Percentiles rank a stretch among this genome's conserved stretches.
Evolutionary conservation across 208 protist species (phyloP).

Genomic region (Crithidia acanthocephali): DNA sequence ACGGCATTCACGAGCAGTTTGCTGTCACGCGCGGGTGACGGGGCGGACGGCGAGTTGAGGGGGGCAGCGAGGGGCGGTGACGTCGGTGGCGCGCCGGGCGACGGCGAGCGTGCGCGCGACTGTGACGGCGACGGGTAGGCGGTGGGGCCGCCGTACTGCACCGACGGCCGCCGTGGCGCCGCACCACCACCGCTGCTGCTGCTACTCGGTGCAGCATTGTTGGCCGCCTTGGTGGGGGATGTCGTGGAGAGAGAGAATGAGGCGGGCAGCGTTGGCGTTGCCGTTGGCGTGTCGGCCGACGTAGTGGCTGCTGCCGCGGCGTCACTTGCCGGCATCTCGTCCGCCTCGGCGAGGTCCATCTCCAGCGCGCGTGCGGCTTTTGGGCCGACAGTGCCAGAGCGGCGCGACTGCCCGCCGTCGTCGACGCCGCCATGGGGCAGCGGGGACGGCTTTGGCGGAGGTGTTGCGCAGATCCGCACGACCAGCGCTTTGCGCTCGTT

Average conservation of each 20-base stretch:
- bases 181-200: constrained; percentile 8
- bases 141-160: constrained; percentile 34
- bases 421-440: background rate
- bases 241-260: constrained; percentile 9
- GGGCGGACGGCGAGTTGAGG: constrained; percentile 3
- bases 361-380: constrained; percentile 25
- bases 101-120: constrained; percentile 18
- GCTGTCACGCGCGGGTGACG: constrained; percentile 14
- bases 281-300: background rate
- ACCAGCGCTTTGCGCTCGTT: constrained; percentile 29
- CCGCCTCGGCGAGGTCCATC: constrained; percentile 31
- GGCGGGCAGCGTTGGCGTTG: background rate
- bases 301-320: background rate
- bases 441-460: constrained; percentile 1
- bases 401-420: constrained; percentile 7
- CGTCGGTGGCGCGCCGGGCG: background rate
- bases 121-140: constrained; percentile 17
- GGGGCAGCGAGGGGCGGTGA: constrained; percentile 1
- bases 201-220: background rate
- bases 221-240: background rate
- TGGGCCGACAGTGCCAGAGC: constrained; percentile 14
- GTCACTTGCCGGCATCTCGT: constrained; percentile 3
- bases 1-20: constrained; percentile 40
- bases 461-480: constrained; percentile 6
- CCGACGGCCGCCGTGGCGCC: constrained; percentile 25